These are phyloP conservation scores for Talaromyces sp. DNA, from an alignment of 2,329 filamentous ascomycete species.

Conservation along the genomic window DNA sequence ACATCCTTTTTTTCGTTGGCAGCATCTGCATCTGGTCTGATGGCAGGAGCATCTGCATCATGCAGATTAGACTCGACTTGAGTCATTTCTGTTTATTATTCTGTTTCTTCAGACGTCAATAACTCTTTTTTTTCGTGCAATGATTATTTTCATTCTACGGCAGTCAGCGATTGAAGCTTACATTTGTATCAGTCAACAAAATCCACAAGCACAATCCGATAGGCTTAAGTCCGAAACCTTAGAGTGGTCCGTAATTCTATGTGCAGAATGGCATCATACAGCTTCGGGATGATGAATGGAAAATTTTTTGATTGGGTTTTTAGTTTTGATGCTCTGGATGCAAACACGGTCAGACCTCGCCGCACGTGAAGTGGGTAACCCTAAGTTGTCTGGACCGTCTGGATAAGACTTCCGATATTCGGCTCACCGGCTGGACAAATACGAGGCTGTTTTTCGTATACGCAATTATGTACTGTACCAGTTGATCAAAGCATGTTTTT, in stretches of 20 bases:
- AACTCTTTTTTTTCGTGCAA: background rate
- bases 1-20: background rate
- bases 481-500: too few relatives aligned
- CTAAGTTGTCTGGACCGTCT: background rate
- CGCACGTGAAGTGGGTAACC: constrained; percentile 6
- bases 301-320: background rate
- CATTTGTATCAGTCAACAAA: background rate
- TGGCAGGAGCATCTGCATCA: background rate
- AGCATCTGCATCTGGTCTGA: background rate
- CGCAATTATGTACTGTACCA: too few relatives aligned
- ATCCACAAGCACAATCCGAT: background rate
- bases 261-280: background rate
- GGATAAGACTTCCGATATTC: background rate
- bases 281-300: background rate
- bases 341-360: background rate
- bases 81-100: background rate
- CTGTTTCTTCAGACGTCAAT: background rate
- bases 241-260: background rate
- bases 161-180: background rate
- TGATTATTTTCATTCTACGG: background rate
- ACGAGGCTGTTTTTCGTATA: background rate
- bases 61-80: background rate
- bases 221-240: background rate
- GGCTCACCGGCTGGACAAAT: background rate
- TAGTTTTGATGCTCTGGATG: background rate